phyloP scores from a whole-genome alignment of 352 stramenopile genomes.

The Globisporangium viniferum region DNA sequence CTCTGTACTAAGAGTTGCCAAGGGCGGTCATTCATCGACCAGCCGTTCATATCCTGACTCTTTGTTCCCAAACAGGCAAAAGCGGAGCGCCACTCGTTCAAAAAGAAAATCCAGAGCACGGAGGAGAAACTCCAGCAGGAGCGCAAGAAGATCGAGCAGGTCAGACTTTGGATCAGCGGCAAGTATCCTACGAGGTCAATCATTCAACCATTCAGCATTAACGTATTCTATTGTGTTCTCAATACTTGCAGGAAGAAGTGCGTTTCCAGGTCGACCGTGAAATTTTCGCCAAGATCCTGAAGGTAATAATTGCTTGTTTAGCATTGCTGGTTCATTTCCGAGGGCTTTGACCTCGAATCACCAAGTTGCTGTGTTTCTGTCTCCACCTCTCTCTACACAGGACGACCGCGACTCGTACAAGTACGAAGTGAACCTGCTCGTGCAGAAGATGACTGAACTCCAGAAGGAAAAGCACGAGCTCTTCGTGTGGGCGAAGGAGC shows the following conservation, averaged over 20 bases:
- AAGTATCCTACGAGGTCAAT: too few relatives aligned
- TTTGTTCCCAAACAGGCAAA: conserved; percentile 38
- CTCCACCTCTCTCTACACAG: conserved; percentile 15
- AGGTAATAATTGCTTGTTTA: conserved; percentile 27
- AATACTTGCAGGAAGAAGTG: conserved; percentile 48
- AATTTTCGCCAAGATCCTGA: conserved; percentile 83
- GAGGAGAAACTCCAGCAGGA: conserved; percentile 61
- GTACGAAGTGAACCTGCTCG: conserved; percentile 62
- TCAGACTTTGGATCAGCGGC: conserved; percentile 2
- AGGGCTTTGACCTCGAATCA: neutral
- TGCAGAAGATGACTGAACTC: conserved; percentile 60
- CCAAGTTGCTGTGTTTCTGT: neutral
- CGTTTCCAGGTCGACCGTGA: conserved; percentile 80
- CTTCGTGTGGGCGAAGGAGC: conserved; percentile 62
- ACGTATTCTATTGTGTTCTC: neutral
- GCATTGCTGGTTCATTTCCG: neutral
- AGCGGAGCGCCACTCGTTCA: conserved; percentile 72
- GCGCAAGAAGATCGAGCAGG: conserved; percentile 70
- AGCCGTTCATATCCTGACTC: neutral
- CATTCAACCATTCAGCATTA: neutral
- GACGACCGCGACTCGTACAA: conserved; percentile 79
- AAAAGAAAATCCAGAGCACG: conserved; percentile 71
- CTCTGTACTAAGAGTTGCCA: neutral
- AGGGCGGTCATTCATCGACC: too few relatives aligned
- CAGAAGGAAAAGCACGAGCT: conserved; percentile 76